These are phyloP conservation scores for Acanthamoeba lenticulata DNA, from an alignment of 208 protist genomes.

Conservation along the genomic window DNA sequence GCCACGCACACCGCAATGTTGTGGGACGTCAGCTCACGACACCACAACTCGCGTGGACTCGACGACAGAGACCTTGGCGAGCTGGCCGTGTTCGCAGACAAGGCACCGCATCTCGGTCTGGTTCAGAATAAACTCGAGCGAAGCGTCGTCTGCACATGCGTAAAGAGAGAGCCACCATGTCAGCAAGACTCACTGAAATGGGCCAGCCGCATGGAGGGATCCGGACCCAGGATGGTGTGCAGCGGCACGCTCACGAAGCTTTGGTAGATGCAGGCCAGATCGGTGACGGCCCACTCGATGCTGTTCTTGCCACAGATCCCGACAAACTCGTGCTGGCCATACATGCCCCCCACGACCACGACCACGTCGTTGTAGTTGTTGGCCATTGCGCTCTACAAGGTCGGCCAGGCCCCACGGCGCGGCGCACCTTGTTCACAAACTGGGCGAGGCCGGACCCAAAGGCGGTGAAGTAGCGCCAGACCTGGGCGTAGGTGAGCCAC, in stretches of 20 bases:
- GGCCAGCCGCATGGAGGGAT: background rate
- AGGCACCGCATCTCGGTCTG: slow-evolving; percentile 5
- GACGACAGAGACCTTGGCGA: background rate
- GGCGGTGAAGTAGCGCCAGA: background rate
- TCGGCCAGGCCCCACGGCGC: background rate
- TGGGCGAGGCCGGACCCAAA: background rate
- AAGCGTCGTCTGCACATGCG: background rate
- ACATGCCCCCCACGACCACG: too few species aligned
- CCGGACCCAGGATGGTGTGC: background rate
- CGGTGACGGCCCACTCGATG: slow-evolving; percentile 36
- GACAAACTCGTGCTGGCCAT: background rate
- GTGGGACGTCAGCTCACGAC: background rate
- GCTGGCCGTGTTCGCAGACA: background rate
- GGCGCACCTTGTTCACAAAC: background rate
- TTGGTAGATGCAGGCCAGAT: background rate
- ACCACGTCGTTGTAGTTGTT: too few species aligned
- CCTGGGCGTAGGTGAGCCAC: slow-evolving; percentile 2
- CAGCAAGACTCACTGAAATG: background rate
- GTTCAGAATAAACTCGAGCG: slow-evolving; percentile 24
- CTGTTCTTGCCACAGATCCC: slow-evolving; percentile 9
- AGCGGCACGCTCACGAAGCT: background rate
- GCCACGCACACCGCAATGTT: background rate
- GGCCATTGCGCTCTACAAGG: background rate
- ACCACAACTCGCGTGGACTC: background rate
- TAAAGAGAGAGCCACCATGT: too few species aligned